Evolutionary conservation across 106 monocot species (phyloP), one percentile per base, ranked within the genome.

Genomic region (Acorus calamus): DNA sequence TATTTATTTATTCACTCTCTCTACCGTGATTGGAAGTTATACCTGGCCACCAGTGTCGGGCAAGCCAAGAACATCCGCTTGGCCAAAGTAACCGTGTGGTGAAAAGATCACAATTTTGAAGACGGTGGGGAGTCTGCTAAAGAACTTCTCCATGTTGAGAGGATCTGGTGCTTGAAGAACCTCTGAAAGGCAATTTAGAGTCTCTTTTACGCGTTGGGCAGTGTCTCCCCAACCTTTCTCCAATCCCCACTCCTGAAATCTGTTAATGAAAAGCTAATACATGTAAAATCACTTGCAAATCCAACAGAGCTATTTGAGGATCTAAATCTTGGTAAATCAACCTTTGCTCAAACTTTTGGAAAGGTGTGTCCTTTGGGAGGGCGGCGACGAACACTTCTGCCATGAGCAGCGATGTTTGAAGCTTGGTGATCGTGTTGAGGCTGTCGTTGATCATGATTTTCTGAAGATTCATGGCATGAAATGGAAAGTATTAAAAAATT

Each of bases 31-130:
- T 28, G 28, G 28, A 28, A 1, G 65, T 44, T 12, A 11, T 74
- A 94, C 93, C 94, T 94, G 94, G 2, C 94, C 94, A 50, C 94
- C 94, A 14, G 94, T 94, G 55, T 94, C 94, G 0, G 94, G 89
- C 78, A 94, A 76, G 46, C 94, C 94, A 62, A 94, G 90, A 69
- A 94, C 94, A 66, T 84, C 78, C 28, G 84, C 90, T 69, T 94
- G 94, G 48, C 94, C 94, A 46, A 94, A 94, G 67, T 94, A 94
- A 12, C 94, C 94, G 52, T 90, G 94, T 3, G 78, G 71, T 13
- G 94, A 94, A 77, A 90, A 84, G 57, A 94, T 87, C 8, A 90
- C 94, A 46, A 94, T 76, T 57, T 70, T 86, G 69, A 90, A 94
- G 57, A 87, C 77, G 50, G 74, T 67, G 3, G 94, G 94, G 44